Evolutionary conservation across 2,329 filamentous ascomycete genomes (phyloP), one percentile per base, ranked within the genome.

Genomic region (Colletotrichum navitas): DNA sequence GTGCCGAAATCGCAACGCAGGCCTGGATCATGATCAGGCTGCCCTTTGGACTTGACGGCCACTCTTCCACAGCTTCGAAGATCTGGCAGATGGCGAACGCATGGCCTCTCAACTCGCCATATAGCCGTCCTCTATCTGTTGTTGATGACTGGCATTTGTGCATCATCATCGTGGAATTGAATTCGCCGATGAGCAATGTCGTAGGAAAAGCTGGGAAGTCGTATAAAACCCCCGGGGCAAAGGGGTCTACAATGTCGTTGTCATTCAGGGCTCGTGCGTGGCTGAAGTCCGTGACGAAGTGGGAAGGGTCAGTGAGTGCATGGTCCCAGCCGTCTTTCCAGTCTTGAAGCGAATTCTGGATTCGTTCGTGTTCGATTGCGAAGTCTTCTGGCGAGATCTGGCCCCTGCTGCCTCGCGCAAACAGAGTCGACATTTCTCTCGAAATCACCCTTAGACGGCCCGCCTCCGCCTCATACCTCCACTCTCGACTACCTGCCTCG

Each of bases 101-200:
- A 68, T 92, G 85, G 1, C 84, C 79, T 4, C 84, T 84, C 65
- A 95, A 77, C 63, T 92, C 89, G 16, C 85, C 75, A 51, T 83
- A 83, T 2, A 85, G 81, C 55, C 84, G 79, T 76, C 82, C 87
- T 62, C 89, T 81, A 2, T 87, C 85, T 61, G 88, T 83, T 68
- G 87, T 82, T 4, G 90, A 87, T 1, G 91, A 88, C 76, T 96
- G 93, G 75, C 92, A 91, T 74, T 90, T 90, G 81, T 94, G 94
- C 91, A 97, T 94, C 70, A 96, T 85, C 59, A 92, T 87, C 32
- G 95, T 89, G 10, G 92, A 92, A 79, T 93, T 90, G 85, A 94
- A 93, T 78, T 97, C 94, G 71, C 94, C 88, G 68, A 87, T 85
- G 21, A 94, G 84, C 60, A 93, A 88, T 73, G 97, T 98, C 58